A percentile compares a stretch with the other conserved stretches of the same genome.
phyloP scores from a whole-genome alignment of 371 early-diverging fungal species.

The Circinella minor region DNA sequence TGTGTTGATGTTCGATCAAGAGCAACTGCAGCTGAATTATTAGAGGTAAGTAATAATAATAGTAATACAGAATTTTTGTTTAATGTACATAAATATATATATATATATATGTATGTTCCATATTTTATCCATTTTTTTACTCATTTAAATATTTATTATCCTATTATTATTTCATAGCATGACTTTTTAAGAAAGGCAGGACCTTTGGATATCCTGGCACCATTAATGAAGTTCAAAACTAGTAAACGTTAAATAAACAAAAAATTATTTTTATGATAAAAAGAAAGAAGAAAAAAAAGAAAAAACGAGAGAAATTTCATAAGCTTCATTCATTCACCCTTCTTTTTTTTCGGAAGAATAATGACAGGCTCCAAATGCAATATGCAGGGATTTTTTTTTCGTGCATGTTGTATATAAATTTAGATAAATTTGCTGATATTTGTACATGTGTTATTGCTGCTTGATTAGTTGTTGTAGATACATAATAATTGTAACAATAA shows the following conservation, averaged over 20 bases:
- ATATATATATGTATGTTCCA: background rate
- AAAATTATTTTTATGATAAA: background rate
- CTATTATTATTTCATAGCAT: slow-evolving; percentile 42
- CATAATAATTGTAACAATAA: no score
- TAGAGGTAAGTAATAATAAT: slow-evolving; percentile 43
- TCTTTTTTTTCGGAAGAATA: slow-evolving; percentile 3
- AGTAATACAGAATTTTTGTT: no score
- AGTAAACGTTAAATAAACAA: slow-evolving; percentile 17
- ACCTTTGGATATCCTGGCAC: slow-evolving; percentile 54
- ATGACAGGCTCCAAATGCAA: background rate
- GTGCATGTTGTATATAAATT: background rate
- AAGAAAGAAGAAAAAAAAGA: background rate
- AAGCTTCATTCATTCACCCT: no score
- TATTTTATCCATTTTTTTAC: no score
- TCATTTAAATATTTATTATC: background rate
- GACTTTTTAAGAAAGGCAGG: slow-evolving; percentile 75
- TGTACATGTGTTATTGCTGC: no score
- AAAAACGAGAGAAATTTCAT: no score
- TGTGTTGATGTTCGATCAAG: slow-evolving; percentile 90
- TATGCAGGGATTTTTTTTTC: slow-evolving; percentile 1
- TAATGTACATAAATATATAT: no score
- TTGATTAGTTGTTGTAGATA: no score
- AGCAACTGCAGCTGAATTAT: slow-evolving; percentile 81
- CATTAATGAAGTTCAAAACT: slow-evolving; percentile 56
- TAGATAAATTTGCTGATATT: background rate